phyloP scores from a whole-genome alignment of 208 protist species.

The Leishmania tarentolae region DNA sequence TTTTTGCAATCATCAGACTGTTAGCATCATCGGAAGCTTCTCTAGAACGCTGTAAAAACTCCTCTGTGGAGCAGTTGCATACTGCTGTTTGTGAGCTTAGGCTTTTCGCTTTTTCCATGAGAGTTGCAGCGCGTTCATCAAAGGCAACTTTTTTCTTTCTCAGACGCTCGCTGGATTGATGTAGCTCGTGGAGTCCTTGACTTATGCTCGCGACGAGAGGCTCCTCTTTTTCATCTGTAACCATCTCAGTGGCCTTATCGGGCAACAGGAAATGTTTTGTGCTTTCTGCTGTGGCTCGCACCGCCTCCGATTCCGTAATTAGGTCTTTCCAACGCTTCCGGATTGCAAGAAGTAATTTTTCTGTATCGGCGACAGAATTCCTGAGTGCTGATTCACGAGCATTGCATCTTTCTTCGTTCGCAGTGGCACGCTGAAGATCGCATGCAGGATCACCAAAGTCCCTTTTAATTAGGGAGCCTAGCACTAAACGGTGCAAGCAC shows the following conservation, averaged over 20 bases:
- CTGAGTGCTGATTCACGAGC: slow-evolving; percentile 1
- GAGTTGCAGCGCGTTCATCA: background rate
- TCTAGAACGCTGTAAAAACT: background rate
- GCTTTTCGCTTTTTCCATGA: background rate
- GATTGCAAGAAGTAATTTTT: background rate
- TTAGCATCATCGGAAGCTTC: background rate
- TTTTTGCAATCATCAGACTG: background rate
- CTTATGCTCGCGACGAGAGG: background rate
- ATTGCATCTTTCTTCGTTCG: background rate
- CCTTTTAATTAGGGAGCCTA: background rate
- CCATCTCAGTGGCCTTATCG: background rate
- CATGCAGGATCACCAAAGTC: background rate
- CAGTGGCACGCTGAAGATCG: background rate
- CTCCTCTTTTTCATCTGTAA: background rate
- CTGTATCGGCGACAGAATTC: background rate
- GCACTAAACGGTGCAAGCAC: background rate
- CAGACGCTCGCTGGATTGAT: slow-evolving; percentile 4
- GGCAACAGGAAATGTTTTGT: background rate
- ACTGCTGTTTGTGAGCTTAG: background rate
- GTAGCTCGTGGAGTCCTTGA: background rate
- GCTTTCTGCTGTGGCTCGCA: background rate
- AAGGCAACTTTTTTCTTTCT: background rate
- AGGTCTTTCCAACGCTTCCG: background rate
- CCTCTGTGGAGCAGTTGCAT: background rate
- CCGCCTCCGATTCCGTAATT: background rate